Evolutionary conservation across 768 basidiomycete genomes (phyloP), one percentile per base, ranked within the genome.

Genomic region (Leucosporidium creatinivorum): DNA sequence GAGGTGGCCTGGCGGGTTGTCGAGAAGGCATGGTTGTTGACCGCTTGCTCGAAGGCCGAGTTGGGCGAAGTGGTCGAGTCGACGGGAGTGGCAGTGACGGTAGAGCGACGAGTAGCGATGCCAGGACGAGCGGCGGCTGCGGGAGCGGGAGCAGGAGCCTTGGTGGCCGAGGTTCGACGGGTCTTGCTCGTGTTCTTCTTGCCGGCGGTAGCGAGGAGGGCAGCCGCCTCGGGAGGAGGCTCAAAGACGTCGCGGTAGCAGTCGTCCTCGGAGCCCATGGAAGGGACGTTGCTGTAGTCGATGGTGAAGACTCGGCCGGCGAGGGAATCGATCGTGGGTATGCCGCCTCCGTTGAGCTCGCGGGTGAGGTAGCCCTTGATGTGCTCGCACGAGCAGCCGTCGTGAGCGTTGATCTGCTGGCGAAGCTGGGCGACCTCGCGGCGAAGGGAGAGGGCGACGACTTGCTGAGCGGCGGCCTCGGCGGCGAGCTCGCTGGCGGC

Each of bases 331-430:
- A 72, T 69, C 21, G 63, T 62, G 1, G 60, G 56, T 63, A 72
- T 67, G 9, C 71, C 71, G 18, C 71, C 68, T 4, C 71, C 71
- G 1, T 30, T 39, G 2, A 28, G 39, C 49, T 72, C 71, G 19
- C 68, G 67, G 1, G 55, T 52, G 59, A 69, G 57, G 71, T 72
- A 69, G n/a, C 71, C 67, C 30, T 6, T 59, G 66, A 33, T 63
- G 39, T 72, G 71, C 25, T 69, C 65, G 68, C 71, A 72, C 10
- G 33, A 21, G 57, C 71, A 69, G 50, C 63, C 62, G 47, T 59
- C 44, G 51, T 69, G 71, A 1, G 44, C 26, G 17, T 59, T 63
- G 63, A 72, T 63, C n/a, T 67, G 56, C 25, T 56, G 54, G 0
- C 70, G 70, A 0, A 74, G 68, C 4, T 63, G 23, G 30, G 64